Base-by-base conservation (phyloP, 108 stramenopile species). In the Bacterosira constricta region DNA sequence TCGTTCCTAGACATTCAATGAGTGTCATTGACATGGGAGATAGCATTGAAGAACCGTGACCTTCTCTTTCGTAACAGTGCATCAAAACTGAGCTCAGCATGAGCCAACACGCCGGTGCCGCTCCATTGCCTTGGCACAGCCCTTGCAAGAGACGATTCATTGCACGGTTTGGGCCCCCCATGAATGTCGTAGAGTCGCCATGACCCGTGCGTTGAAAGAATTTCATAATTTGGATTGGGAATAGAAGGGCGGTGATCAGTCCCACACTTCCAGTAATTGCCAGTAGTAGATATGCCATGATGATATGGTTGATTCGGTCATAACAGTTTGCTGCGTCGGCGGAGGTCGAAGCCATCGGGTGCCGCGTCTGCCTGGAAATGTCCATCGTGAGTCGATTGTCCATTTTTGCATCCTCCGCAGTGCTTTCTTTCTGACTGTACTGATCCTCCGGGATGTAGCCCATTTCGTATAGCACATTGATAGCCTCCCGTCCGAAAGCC, bases 161-260 rank as follows among this genome's bases (percentile, higher is more conserved):
- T n/a, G n/a, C n/a, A n/a, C 44, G 44, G 18, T 7, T 18, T 3
- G 17, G 3, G 17, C 44, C 44, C 5, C 44, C 44, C 44, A 45
- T 45, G 6, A 45, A 45, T 4, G 41, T 42, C 3, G 60, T 23
- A 0, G 60, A 61, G 11, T 61, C 60, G 4, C 60, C 60, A 2
- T 17, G 15, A 3, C 32, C 60, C 2, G 60, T 61, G 0, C 39
- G 60, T 41, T 61, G 60, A 10, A 61, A 61, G 60, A 42, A 41
- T 25, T 25, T 39, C 60, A 61, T 44, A 1, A 3, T 29, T 39
- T 41, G 38, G 6, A 2, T 45, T 8, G 15, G 44, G 8, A 18
- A 18, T 3, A 45, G 44, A 15, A 45, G 15, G 5, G 44, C 44
- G 5, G 18, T 18, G 6, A 45, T 8, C 5, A 18, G 44, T 7